phyloP scores from a whole-genome alignment of 2,329 filamentous ascomycete species.

The Colletotrichum gigasporum region DNA sequence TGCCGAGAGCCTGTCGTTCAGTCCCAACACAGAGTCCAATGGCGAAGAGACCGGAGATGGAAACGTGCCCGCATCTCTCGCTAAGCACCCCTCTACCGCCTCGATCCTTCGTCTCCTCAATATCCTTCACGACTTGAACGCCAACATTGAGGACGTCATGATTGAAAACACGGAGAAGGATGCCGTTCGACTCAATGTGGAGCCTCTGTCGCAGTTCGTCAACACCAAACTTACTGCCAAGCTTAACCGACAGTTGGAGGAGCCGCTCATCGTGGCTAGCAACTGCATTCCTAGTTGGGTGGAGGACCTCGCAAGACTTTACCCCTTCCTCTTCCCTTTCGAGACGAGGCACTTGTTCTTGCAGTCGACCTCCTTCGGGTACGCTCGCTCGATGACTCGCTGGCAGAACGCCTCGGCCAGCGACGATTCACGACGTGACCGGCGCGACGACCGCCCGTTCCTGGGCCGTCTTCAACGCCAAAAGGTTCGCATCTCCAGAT shows the following conservation, averaged over 20 bases:
- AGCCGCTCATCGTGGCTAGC: slow-evolving; percentile 95
- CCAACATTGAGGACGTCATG: slow-evolving; percentile 90
- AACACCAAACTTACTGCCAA: slow-evolving; percentile 99
- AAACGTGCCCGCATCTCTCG: slow-evolving; percentile 77
- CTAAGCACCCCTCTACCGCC: slow-evolving; percentile 84
- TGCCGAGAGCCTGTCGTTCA: slow-evolving; percentile 73
- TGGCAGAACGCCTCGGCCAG: slow-evolving; percentile 93
- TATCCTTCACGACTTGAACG: slow-evolving; percentile 91
- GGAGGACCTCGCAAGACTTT: slow-evolving; percentile 90
- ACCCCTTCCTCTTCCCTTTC: slow-evolving; percentile 97
- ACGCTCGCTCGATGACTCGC: slow-evolving; percentile 94
- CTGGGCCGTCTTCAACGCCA: slow-evolving; percentile 91
- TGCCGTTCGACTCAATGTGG: slow-evolving; percentile 75
- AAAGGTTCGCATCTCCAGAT: slow-evolving; percentile 95
- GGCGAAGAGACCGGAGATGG: slow-evolving; percentile 64
- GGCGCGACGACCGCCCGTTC: slow-evolving; percentile 90
- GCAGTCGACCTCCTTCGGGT: slow-evolving; percentile 97
- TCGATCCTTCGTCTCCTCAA: slow-evolving; percentile 89
- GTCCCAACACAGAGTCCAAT: slow-evolving; percentile 55
- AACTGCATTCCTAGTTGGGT: slow-evolving; percentile 96
- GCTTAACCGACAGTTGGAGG: slow-evolving; percentile 94
- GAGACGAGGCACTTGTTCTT: slow-evolving; percentile 97
- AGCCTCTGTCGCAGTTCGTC: slow-evolving; percentile 93
- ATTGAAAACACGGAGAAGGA: slow-evolving; percentile 73
- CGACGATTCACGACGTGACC: slow-evolving; percentile 83